Evolutionary conservation across 371 early-diverging fungal genomes (phyloP).

Genomic region (Saksenaea vasiformis): DNA sequence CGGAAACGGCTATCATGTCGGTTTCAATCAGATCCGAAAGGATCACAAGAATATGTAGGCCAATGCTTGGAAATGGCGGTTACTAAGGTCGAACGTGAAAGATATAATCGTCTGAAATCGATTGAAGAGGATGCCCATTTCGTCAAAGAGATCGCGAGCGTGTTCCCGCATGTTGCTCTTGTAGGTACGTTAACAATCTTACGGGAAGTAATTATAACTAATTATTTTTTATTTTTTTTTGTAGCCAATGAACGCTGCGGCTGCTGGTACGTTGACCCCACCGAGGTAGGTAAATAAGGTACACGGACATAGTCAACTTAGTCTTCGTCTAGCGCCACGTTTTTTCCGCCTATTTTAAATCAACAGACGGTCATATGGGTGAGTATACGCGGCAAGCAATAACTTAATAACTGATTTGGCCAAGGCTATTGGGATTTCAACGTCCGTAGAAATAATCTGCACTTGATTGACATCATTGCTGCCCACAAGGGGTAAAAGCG

Average conservation of each 20-base stretch:
- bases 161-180: conserved; percentile 65
- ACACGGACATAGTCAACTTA: neutral
- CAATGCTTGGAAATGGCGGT: neutral
- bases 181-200: conserved; percentile 47
- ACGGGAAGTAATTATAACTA: neutral
- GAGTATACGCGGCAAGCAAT: conserved; percentile 13
- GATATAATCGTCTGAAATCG: conserved; percentile 79
- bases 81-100: conserved; percentile 18
- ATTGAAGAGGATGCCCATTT: conserved; percentile 78
- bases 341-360: conserved; percentile 84
- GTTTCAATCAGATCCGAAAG: conserved; percentile 38
- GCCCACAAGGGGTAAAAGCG: conserved; percentile 56
- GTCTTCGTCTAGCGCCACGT: conserved; percentile 43
- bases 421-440: conserved; percentile 75
- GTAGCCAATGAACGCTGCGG: conserved; percentile 84
- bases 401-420: neutral
- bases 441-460: conserved; percentile 75
- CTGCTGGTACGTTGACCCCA: conserved; percentile 78
- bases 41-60: conserved; percentile 48
- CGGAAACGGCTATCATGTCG: conserved; percentile 23
- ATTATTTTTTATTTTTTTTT: too few species aligned
- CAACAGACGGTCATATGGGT: conserved; percentile 88
- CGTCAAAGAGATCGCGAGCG: conserved; percentile 56
- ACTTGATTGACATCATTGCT: conserved; percentile 62
- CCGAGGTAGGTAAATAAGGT: conserved; percentile 37